A percentile compares a stretch with the other conserved stretches of the same genome.
Evolutionary conservation across 2,329 filamentous ascomycete genomes (phyloP).

Genomic region (Ilyonectria sp.): DNA sequence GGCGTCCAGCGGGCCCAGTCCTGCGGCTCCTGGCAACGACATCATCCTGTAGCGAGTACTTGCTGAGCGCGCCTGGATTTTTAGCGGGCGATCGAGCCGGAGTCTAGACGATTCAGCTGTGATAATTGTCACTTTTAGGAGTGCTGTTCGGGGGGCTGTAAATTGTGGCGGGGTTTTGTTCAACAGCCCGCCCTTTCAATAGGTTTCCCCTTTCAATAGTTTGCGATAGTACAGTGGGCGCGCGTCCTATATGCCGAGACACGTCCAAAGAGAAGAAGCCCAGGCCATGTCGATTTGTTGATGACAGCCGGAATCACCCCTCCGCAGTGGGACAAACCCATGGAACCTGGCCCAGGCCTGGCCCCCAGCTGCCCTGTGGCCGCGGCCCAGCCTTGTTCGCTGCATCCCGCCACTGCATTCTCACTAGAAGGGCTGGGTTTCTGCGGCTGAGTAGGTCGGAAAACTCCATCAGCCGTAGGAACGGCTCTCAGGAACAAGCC

Average conservation of each 20-base stretch:
- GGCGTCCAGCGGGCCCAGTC: conserved; percentile 10
- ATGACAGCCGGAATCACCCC: background rate
- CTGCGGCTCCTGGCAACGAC: conserved; percentile 22
- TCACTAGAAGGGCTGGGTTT: background rate
- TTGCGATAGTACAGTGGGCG: background rate
- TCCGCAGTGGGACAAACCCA: conserved; percentile 13
- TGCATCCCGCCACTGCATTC: background rate
- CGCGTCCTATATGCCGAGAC: background rate
- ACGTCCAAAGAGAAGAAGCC: conserved; percentile 3
- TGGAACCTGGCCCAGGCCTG: conserved; percentile 10
- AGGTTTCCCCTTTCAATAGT: background rate
- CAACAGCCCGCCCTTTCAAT: background rate
- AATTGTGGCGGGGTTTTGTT: conserved; percentile 2
- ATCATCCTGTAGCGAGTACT: conserved; percentile 7
- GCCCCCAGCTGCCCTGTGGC: conserved; percentile 9
- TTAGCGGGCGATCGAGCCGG: background rate
- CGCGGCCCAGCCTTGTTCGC: conserved; percentile 7
- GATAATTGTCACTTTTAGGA: background rate
- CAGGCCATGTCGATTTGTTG: background rate
- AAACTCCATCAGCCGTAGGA: conserved; percentile 7
- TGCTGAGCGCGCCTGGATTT: background rate
- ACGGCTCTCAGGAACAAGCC: conserved; percentile 8
- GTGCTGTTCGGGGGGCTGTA: background rate
- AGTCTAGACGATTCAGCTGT: background rate
- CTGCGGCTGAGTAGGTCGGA: background rate